Percentiles rank a stretch among this genome's conserved stretches.
phyloP scores from a whole-genome alignment of 2,329 filamentous ascomycete species.

The Aspergillus transmontanensis region DNA sequence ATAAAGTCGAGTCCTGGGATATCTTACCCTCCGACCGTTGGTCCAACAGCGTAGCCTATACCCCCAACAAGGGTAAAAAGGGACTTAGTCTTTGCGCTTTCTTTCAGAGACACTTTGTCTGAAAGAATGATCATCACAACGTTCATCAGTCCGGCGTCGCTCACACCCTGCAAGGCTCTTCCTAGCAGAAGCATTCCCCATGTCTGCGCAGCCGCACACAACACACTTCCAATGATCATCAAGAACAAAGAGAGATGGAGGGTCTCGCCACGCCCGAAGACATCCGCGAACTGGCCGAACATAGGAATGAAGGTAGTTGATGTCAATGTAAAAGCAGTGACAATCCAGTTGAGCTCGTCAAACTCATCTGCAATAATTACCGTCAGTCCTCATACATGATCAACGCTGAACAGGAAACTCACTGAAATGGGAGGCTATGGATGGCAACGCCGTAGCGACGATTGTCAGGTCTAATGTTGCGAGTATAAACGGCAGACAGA shows the following conservation, averaged over 20 bases:
- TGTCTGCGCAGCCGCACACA: conserved; percentile 60
- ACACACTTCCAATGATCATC: conserved; percentile 62
- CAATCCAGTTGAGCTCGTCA: conserved; percentile 68
- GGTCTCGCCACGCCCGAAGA: conserved; percentile 64
- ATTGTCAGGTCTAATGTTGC: conserved; percentile 68
- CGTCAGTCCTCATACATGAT: neutral
- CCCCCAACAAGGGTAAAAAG: conserved; percentile 64
- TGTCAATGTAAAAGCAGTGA: conserved; percentile 69
- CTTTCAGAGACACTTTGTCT: conserved; percentile 63
- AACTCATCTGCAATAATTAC: conserved; percentile 46
- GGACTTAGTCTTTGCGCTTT: conserved; percentile 65
- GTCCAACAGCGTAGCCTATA: conserved; percentile 62
- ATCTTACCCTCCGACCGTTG: conserved; percentile 58
- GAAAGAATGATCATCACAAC: conserved; percentile 65
- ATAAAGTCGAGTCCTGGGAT: neutral
- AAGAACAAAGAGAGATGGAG: conserved; percentile 60
- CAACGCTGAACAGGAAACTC: conserved; percentile 18
- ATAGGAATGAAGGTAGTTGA: conserved; percentile 68
- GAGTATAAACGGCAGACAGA: conserved; percentile 63
- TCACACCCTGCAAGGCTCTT: conserved; percentile 64
- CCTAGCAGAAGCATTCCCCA: conserved; percentile 66
- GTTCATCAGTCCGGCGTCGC: conserved; percentile 64
- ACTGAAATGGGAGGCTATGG: conserved; percentile 68
- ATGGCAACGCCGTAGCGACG: conserved; percentile 61
- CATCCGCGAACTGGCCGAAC: conserved; percentile 66